These are phyloP conservation scores for Carex scoparia DNA, from an alignment of 176 grass and related monocot species.

Conservation along the genomic window DNA sequence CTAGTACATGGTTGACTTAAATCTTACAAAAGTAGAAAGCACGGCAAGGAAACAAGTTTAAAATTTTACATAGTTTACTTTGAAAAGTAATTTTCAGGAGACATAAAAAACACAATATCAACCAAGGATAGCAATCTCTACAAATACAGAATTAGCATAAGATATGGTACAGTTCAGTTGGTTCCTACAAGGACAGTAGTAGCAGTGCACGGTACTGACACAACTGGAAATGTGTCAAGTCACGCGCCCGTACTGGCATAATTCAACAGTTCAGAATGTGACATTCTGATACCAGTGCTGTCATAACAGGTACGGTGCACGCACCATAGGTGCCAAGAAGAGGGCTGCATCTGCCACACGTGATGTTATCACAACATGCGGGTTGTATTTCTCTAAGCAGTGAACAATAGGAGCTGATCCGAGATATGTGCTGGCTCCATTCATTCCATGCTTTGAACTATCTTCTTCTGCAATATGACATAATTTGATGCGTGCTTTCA, in stretches of 20 bases:
- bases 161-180: background rate
- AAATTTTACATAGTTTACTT: background rate
- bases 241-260: background rate
- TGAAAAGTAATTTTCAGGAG: background rate
- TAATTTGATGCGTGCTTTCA: background rate
- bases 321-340: conserved; percentile 93
- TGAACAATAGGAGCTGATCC: conserved; percentile 76
- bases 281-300: background rate
- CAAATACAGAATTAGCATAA: background rate
- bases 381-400: conserved; percentile 72
- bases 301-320: background rate
- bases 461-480: conserved; percentile 17
- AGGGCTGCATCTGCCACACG: conserved; percentile 90
- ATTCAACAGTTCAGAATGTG: background rate
- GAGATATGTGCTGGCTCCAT: conserved; percentile 82
- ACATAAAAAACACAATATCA: background rate
- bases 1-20: background rate
- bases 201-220: background rate
- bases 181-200: conserved; percentile 4
- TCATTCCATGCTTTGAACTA: conserved; percentile 19
- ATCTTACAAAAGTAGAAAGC: background rate
- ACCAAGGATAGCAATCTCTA: background rate
- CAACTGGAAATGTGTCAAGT: background rate
- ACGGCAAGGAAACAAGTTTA: background rate
- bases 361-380: conserved; percentile 90